Base-by-base conservation (phyloP, 352 stramenopile species). In the Globisporangium iwayamae region DNA sequence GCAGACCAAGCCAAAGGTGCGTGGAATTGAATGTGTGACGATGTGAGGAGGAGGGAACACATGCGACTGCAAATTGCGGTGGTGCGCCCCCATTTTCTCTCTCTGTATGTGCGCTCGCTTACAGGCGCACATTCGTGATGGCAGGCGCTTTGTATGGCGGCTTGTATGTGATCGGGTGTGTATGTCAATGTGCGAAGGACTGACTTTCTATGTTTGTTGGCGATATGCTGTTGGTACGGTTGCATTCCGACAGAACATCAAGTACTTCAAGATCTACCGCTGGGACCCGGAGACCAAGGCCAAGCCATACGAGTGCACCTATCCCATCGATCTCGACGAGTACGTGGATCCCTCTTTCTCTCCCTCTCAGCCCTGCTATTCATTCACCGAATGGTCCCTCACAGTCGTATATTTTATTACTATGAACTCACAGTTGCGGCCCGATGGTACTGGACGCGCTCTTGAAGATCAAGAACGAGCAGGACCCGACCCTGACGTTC, bases 381-480 rank as follows among this genome's bases (percentile, higher is more conserved):
- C 4, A 16, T 11, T 30, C 4, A 9, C 0, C 14, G 11, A 34
- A 11, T 5, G 36, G 14, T 9, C 11, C 25, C 36, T 68, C 22
- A 63, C 46, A 56, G 16, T 28, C n/a, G 5, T n/a, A 38, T 60
- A 4, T 60, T 22, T 48, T 28, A 32, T 51, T 48, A 22, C 57
- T n/a, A 11, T 56, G 51, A 53, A 63, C 20, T 4, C 54, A 34
- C 55, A 96, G 88, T 22, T 97, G 97, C 66, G 97, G 97, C 14
- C 96, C 97, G 30, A 99, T 99, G 98, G 93, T 99, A 48, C 79
- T 99, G 54, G 98, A 99, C 73, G 98, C 96, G n/a, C 78, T 99
- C 20, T 86, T 99, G 63, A 99, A 99, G 83, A 99, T 99, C 72
- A 99, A 99, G 85, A 98, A 98, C 73, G 97, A 99, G 68, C 92